These are phyloP conservation scores for Arctium minus DNA, from an alignment of 129 eudicot species.

Conservation along the genomic window DNA sequence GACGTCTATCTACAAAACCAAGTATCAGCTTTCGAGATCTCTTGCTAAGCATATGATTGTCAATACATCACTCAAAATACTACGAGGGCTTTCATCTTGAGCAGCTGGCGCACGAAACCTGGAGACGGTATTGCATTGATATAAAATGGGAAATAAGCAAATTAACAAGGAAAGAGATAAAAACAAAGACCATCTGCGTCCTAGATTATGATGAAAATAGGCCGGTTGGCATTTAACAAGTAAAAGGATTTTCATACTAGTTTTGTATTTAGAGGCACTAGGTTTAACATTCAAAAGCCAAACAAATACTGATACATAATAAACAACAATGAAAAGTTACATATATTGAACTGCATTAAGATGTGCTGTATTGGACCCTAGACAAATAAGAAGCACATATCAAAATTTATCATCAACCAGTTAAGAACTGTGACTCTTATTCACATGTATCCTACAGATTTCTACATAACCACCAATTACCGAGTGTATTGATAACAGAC, in stretches of 20 bases:
- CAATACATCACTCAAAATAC: background rate
- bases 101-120: background rate
- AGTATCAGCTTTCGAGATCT: background rate
- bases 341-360: background rate
- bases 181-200: background rate
- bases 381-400: background rate
- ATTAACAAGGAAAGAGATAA: background rate
- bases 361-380: too few relatives aligned
- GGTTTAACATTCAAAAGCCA: background rate
- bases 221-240: background rate
- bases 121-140: background rate
- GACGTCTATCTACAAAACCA: slow-evolving; percentile 19
- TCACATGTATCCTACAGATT: background rate
- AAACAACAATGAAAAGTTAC: too few relatives aligned
- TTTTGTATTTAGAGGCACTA: background rate
- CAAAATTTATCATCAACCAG: background rate
- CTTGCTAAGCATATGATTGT: background rate
- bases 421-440: background rate
- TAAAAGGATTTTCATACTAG: background rate
- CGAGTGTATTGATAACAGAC: background rate
- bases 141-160: background rate
- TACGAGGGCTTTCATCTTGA: background rate
- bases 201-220: background rate
- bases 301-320: background rate
- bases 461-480: background rate